Base-by-base conservation (phyloP, 768 basidiomycete genomes). In the Amanita inopinata region DNA sequence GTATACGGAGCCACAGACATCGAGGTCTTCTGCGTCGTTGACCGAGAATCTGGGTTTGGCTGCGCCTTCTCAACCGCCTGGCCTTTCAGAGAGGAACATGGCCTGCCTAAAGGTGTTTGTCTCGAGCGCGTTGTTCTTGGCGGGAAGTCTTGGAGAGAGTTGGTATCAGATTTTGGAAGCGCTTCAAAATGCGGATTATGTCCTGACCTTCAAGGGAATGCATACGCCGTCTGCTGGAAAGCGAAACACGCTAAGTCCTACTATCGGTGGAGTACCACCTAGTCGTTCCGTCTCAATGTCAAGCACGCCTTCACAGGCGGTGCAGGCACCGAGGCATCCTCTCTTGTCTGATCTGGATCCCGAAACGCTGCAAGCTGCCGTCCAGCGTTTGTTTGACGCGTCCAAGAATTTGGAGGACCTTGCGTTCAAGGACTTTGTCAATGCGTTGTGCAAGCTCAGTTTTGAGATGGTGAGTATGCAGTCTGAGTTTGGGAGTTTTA, bases 381-480 rank as follows among this genome's bases (percentile, higher is more conserved):
- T 96, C 18, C 86, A 90, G 52, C 70, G 83, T 6, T 62, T 98
- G 28, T 94, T 97, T 51, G 91, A 96, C 45, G 73, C 83, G 0
- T 83, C 88, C 6, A 85, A 83, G 58, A 80, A 80, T 49, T 55
- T 97, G 48, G 86, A 92, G 45, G 90, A 96, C 54, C 52, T 57
- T 0, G 85, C 91, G 2, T 97, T 93, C 62, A 71, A 69, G 35
- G 71, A 80, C 49, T 98, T 98, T 48, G 56, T 71, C 22, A 62
- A 67, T 40, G 86, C 93, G 2, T 60, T 97, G 38, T 93, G 90
- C 58, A 80, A 75, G 53, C 64, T 98, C 18, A 94, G 90, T 54
- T 71, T 77, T 7, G 91, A 92, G 60, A 97, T 98, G 92, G 78
- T 97, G 14, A 83, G 83, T 27, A 83, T 96, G 79, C 83, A 89